Evolutionary conservation across 768 basidiomycete genomes (phyloP).

Genomic region (Termitomyces sp.): DNA sequence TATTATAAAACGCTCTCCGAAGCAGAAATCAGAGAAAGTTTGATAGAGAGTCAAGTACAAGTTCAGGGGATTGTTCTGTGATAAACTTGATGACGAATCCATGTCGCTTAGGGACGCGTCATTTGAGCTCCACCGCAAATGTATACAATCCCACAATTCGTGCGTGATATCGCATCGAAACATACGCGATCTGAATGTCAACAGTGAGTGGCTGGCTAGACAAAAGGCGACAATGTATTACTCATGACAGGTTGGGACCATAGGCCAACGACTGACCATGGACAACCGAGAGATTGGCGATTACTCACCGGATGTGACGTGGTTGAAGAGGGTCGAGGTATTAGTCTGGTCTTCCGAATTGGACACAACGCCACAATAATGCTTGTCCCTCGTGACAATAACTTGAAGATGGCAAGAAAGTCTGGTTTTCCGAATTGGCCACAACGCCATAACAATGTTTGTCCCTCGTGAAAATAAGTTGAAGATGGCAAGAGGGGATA

Average conservation of each 20-base stretch:
- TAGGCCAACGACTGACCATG: neutral
- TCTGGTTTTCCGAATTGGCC: too few relatives aligned
- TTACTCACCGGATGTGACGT: neutral
- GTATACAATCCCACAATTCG: too few relatives aligned
- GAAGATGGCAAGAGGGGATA: neutral
- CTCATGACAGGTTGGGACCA: too few relatives aligned
- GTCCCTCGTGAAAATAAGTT: neutral
- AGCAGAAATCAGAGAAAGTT: neutral
- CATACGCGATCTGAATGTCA: too few relatives aligned
- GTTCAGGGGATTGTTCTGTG: neutral
- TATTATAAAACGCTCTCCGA: neutral
- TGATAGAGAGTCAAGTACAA: neutral
- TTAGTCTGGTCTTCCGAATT: neutral
- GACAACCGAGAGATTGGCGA: neutral
- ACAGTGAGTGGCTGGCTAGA: too few relatives aligned
- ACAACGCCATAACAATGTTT: too few relatives aligned
- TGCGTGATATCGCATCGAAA: too few relatives aligned
- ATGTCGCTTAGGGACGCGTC: too few relatives aligned
- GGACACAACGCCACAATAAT: neutral
- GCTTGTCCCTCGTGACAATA: neutral
- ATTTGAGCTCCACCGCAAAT: too few relatives aligned
- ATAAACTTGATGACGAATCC: neutral
- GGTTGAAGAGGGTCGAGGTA: neutral
- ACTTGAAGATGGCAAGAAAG: neutral
- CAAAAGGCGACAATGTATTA: too few relatives aligned